A percentile compares a stretch with the other conserved stretches of the same genome.
Evolutionary conservation across 2,329 filamentous ascomycete species (phyloP).

Genomic region (Drechslerella stenobrocha): DNA sequence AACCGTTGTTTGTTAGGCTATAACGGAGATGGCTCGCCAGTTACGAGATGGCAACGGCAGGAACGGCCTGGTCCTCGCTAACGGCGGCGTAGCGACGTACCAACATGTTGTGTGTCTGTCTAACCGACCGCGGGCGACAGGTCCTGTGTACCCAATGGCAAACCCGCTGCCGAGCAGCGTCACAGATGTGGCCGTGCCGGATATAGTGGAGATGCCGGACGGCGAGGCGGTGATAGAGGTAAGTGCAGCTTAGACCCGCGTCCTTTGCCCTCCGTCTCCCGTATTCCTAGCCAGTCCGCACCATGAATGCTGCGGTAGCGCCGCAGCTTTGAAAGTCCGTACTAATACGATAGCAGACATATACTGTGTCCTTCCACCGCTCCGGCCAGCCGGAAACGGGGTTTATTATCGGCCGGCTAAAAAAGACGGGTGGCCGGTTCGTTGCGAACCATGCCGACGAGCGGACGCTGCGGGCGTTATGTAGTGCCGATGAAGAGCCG

Average conservation of each 20-base stretch:
- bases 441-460: conserved; percentile 64
- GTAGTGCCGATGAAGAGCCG: conserved; percentile 58
- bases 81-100: conserved; percentile 68
- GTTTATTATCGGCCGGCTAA: conserved; percentile 62
- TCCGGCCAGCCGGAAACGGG: conserved; percentile 60
- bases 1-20: conserved; percentile 54
- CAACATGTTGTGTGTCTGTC: conserved; percentile 67
- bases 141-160: conserved; percentile 58
- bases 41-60: conserved; percentile 59
- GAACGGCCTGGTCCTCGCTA: conserved; percentile 66
- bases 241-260: conserved; percentile 46
- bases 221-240: conserved; percentile 63
- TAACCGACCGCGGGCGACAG: conserved; percentile 55
- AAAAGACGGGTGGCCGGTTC: conserved; percentile 59
- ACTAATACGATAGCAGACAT: conserved; percentile 59
- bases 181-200: conserved; percentile 56
- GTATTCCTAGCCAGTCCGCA: conserved; percentile 22
- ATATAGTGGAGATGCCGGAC: conserved; percentile 57
- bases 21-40: conserved; percentile 63
- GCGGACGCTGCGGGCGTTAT: conserved; percentile 58
- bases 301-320: neutral
- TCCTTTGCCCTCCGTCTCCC: neutral
- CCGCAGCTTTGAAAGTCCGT: neutral
- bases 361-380: conserved; percentile 64
- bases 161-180: conserved; percentile 59